These are phyloP conservation scores for Zhuliangozyma blackwelliae DNA, from an alignment of 1,139 yeast genomes.

Conservation along the genomic window DNA sequence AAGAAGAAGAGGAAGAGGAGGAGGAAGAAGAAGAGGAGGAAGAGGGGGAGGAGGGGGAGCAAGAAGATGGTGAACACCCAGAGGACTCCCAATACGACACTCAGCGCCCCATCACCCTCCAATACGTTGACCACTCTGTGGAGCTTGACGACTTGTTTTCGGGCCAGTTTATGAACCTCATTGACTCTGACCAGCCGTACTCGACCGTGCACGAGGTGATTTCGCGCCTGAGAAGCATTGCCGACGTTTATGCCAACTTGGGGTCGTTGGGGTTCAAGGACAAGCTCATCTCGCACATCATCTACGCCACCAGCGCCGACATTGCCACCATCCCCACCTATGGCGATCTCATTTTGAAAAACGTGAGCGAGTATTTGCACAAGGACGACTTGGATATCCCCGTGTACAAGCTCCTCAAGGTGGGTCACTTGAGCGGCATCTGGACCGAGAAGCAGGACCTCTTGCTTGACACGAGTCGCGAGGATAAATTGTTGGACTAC, in stretches of 20 bases:
- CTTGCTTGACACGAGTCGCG: constrained; percentile 13
- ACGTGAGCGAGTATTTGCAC: not conserved
- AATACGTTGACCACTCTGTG: constrained; percentile 8
- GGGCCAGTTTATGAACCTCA: not conserved
- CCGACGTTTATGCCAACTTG: not conserved
- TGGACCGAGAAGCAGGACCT: constrained; percentile 27
- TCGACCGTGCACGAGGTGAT: not conserved
- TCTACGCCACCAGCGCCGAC: constrained; percentile 24
- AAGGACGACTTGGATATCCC: constrained; percentile 2
- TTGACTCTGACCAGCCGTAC: too few species aligned
- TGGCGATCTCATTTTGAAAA: constrained; percentile 2
- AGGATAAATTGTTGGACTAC: constrained; percentile 14
- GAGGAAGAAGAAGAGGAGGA: constrained; percentile 1
- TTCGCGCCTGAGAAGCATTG: not conserved
- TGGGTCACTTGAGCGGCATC: constrained; percentile 14
- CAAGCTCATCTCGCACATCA: constrained; percentile 23
- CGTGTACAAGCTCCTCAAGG: constrained; percentile 2
- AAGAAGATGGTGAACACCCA: constrained; percentile 4
- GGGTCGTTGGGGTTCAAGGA: constrained; percentile 20
- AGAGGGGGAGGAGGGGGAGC: not conserved
- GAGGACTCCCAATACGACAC: constrained; percentile 1
- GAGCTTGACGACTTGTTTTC: constrained; percentile 2
- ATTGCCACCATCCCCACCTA: constrained; percentile 3
- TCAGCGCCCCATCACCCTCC: constrained; percentile 5
- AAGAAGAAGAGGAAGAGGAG: constrained; percentile 3